A percentile compares a stretch with the other conserved stretches of the same genome.
Evolutionary conservation across 768 basidiomycete species (phyloP).

Genomic region (Gymnopilus dilepis): DNA sequence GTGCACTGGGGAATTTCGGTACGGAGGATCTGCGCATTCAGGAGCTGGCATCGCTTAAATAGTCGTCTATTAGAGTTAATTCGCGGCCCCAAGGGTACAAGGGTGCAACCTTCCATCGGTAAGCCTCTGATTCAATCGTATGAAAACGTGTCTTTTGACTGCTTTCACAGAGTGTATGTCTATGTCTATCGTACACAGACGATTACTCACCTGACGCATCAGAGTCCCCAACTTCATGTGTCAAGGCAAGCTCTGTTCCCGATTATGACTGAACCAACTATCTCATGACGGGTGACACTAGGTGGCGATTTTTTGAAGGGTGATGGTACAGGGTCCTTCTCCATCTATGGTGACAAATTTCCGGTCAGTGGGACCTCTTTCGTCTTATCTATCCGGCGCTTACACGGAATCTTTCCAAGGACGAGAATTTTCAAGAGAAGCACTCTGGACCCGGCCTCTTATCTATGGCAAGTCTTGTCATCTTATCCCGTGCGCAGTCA

Average conservation of each 20-base stretch:
- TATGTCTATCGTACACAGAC: slow-evolving; percentile 8
- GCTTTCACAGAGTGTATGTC: slow-evolving; percentile 68
- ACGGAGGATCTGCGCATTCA: slow-evolving; percentile 18
- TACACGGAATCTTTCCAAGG: slow-evolving; percentile 46
- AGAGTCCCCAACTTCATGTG: slow-evolving; percentile 96
- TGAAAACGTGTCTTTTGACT: slow-evolving; percentile 20
- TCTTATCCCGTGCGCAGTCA: neutral
- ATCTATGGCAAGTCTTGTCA: slow-evolving; percentile 73
- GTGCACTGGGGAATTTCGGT: slow-evolving; percentile 97
- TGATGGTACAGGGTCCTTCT: slow-evolving; percentile 95
- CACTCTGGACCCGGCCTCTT: slow-evolving; percentile 86
- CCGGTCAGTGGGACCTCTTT: slow-evolving; percentile 54
- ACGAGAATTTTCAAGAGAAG: slow-evolving; percentile 94
- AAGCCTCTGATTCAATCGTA: slow-evolving; percentile 27
- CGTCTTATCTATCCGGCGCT: neutral
- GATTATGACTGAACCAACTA: neutral
- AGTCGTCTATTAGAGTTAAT: slow-evolving; percentile 59
- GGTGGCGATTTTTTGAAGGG: slow-evolving; percentile 95
- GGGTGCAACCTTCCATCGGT: slow-evolving; percentile 91
- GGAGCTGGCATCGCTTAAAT: slow-evolving; percentile 1
- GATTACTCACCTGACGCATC: slow-evolving; percentile 21
- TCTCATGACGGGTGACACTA: slow-evolving; percentile 31
- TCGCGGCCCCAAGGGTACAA: slow-evolving; percentile 92
- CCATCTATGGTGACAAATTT: slow-evolving; percentile 96
- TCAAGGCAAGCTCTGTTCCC: slow-evolving; percentile 62